A percentile compares a stretch with the other conserved stretches of the same genome.
phyloP scores from a whole-genome alignment of 495 filamentous ascomycete genomes.

The Neurospora africana region DNA sequence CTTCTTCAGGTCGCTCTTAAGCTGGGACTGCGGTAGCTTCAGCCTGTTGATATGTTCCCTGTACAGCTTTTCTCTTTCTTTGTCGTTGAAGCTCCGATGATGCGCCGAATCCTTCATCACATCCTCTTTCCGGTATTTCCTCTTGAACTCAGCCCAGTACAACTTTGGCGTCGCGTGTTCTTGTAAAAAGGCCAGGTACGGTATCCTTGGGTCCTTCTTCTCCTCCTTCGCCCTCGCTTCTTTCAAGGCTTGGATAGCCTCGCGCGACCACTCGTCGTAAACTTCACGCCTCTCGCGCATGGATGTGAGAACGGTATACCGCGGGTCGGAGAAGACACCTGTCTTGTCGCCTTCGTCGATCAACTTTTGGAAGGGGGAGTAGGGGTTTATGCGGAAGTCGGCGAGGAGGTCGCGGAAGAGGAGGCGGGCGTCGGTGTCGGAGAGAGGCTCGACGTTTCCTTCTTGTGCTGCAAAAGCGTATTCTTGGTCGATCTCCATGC shows the following conservation, averaged over 20 bases:
- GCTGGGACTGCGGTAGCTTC: conserved; percentile 61
- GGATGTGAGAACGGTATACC: conserved; percentile 72
- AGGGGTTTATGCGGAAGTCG: conserved; percentile 74
- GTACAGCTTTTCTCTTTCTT: conserved; percentile 84
- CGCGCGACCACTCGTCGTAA: conserved; percentile 70
- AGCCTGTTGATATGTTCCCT: conserved; percentile 72
- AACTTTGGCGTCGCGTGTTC: conserved; percentile 76
- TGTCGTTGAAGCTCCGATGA: conserved; percentile 53
- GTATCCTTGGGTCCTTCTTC: conserved; percentile 75
- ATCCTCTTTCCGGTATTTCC: conserved; percentile 73
- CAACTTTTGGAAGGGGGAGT: conserved; percentile 81
- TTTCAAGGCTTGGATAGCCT: conserved; percentile 58
- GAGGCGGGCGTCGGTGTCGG: conserved; percentile 54
- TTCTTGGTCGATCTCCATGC: conserved; percentile 55
- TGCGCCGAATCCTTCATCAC: conserved; percentile 59
- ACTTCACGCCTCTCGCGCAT: conserved; percentile 65
- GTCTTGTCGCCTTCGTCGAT: conserved; percentile 57
- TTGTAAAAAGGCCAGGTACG: conserved; percentile 74
- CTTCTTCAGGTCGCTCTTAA: conserved; percentile 70
- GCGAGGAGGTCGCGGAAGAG: conserved; percentile 80
- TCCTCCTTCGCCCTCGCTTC: conserved; percentile 64
- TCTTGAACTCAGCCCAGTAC: conserved; percentile 93
- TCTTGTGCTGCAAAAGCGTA: conserved; percentile 30
- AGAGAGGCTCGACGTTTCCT: conserved; percentile 50
- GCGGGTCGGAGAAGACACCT: conserved; percentile 64